phyloP scores from a whole-genome alignment of 2,329 filamentous ascomycete genomes.

The Biscogniauxia marginata region DNA sequence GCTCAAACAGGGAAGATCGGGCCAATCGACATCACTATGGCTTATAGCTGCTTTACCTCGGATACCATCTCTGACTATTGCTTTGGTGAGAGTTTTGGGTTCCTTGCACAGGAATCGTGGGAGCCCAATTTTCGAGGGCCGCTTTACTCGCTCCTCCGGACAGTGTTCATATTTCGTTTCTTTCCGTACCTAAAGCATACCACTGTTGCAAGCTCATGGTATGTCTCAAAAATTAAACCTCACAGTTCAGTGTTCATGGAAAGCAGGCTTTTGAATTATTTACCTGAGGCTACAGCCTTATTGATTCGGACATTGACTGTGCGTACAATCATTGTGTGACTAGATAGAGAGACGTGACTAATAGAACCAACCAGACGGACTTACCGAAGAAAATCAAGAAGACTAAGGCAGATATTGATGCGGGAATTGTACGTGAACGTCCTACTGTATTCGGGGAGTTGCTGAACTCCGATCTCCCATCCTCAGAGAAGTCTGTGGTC shows the following conservation, averaged over 20 bases:
- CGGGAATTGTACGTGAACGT: slow-evolving; percentile 2
- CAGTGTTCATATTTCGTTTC: slow-evolving; percentile 10
- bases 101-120: slow-evolving; percentile 14
- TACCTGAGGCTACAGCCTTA: slow-evolving; percentile 5
- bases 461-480: slow-evolving; percentile 30
- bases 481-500: slow-evolving; percentile 31
- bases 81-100: slow-evolving; percentile 23
- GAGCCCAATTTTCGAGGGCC: slow-evolving; percentile 18
- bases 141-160: slow-evolving; percentile 6
- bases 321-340: not conserved
- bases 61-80: slow-evolving; percentile 23
- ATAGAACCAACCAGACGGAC: not conserved
- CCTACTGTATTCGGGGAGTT: slow-evolving; percentile 36
- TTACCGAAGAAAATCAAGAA: slow-evolving; percentile 11
- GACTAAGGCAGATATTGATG: slow-evolving; percentile 2
- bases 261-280: slow-evolving; percentile 9
- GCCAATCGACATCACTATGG: slow-evolving; percentile 12
- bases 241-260: not conserved
- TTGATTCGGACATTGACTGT: slow-evolving; percentile 6
- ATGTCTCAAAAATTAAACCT: not conserved
- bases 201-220: slow-evolving; percentile 5
- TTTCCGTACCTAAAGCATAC: slow-evolving; percentile 11
- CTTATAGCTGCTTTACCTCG: slow-evolving; percentile 22
- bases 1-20: not conserved
- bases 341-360: not conserved